A percentile compares a stretch with the other conserved stretches of the same genome.
Evolutionary conservation across 2,329 filamentous ascomycete species (phyloP).

Genomic region (Botryosphaeria agaves): DNA sequence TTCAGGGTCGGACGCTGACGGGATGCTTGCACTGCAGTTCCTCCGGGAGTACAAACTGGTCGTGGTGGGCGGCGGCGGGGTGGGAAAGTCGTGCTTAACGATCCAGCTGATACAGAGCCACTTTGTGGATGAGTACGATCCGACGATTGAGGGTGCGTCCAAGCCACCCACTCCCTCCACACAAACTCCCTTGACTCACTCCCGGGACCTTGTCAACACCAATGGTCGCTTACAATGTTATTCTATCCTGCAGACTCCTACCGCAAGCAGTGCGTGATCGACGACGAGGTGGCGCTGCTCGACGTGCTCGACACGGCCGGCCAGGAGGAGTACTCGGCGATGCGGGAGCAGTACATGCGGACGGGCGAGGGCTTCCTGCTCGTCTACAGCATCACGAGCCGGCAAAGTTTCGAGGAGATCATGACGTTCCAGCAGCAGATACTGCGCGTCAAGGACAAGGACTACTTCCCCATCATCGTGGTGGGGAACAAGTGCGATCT

Average conservation of each 20-base stretch:
- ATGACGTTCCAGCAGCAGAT: conserved; percentile 98
- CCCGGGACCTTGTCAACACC: conserved; percentile 1
- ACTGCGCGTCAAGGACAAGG: conserved; percentile 95
- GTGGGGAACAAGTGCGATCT: conserved; percentile 99
- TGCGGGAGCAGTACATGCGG: conserved; percentile 99
- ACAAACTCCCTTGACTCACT: conserved; percentile 3
- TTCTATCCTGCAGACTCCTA: conserved; percentile 64
- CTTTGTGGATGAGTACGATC: conserved; percentile 98
- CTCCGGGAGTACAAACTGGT: conserved; percentile 45
- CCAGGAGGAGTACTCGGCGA: conserved; percentile 97
- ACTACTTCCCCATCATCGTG: conserved; percentile 98
- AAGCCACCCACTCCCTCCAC: conserved; percentile 1
- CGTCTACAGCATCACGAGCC: conserved; percentile 94
- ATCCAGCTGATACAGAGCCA: conserved; percentile 75
- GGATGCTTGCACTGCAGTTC: conserved; percentile 19
- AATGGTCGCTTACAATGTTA: conserved; percentile 1
- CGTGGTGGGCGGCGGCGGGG: conserved; percentile 92
- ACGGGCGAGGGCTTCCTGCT: conserved; percentile 96
- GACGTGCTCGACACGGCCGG: conserved; percentile 97
- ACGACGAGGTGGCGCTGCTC: conserved; percentile 92
- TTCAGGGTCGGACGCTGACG: neutral
- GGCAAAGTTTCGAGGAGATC: conserved; percentile 97
- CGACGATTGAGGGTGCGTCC: conserved; percentile 83
- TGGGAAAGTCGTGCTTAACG: conserved; percentile 97
- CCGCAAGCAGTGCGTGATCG: conserved; percentile 98